phyloP scores from a whole-genome alignment of 768 basidiomycete genomes.

The Hygrocybe coccinea region DNA sequence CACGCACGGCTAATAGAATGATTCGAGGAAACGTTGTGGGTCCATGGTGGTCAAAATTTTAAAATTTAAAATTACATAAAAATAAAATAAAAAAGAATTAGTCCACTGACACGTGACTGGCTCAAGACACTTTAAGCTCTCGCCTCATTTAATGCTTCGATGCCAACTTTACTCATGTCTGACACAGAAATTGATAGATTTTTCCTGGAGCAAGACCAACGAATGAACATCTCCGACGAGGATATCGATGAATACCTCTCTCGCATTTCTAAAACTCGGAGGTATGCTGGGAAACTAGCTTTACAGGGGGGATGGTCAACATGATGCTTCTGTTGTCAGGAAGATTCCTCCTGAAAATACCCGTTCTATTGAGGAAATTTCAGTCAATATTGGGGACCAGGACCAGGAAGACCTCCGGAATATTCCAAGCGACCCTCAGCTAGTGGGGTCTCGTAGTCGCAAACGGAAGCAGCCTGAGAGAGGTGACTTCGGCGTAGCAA shows the following conservation, averaged over 20 bases:
- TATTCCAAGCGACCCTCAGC: not conserved
- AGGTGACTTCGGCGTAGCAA: not conserved
- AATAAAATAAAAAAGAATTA: too few relatives aligned
- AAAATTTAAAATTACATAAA: too few relatives aligned
- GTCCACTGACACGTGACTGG: too few relatives aligned
- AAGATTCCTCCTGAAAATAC: not conserved
- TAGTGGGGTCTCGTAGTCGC: not conserved
- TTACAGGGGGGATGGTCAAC: not conserved
- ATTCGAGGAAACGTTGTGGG: too few relatives aligned
- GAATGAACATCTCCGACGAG: slow-evolving; percentile 52
- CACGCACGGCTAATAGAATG: too few relatives aligned
- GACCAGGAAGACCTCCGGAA: not conserved
- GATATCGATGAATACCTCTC: slow-evolving; percentile 45
- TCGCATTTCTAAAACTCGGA: not conserved
- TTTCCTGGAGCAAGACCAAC: slow-evolving; percentile 51
- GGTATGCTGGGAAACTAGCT: not conserved
- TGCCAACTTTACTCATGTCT: slow-evolving; percentile 4
- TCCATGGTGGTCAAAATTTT: too few relatives aligned
- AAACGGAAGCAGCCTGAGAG: not conserved
- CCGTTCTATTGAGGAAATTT: not conserved
- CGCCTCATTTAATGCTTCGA: not conserved
- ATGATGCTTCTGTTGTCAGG: not conserved
- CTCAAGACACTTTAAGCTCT: too few relatives aligned
- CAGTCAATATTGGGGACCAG: not conserved
- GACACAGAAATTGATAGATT: slow-evolving; percentile 41